Conservation (phyloP, 2,329 filamentous ascomycete genomes). For the Graphium sp. region DNA sequence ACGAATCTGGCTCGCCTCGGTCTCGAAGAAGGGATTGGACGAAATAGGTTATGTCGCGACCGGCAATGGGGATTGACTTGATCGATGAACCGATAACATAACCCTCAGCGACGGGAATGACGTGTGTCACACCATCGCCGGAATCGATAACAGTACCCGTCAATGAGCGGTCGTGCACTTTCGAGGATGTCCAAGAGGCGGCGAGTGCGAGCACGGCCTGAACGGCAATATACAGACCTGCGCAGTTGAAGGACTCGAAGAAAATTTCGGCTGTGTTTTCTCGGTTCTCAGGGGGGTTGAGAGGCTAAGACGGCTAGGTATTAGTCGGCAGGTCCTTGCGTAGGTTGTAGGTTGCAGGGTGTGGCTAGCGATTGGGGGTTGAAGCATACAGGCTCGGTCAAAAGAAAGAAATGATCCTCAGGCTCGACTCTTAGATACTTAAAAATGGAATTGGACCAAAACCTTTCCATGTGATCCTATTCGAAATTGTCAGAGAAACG, state of each 20-base stretch:
- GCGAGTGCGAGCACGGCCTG: slow-evolving; percentile 93
- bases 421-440: slow-evolving; percentile 97
- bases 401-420: slow-evolving; percentile 95
- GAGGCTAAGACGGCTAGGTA: slow-evolving; percentile 38
- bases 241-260: slow-evolving; percentile 99
- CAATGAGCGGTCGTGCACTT: slow-evolving; percentile 87
- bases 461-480: slow-evolving; percentile 96
- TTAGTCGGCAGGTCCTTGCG: too few relatives aligned
- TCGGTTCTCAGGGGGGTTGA: slow-evolving; percentile 96
- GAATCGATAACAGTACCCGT: slow-evolving; percentile 98
- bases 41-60: slow-evolving; percentile 97
- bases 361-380: background rate
- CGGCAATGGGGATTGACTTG: slow-evolving; percentile 96
- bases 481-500: slow-evolving; percentile 4
- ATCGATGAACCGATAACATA: slow-evolving; percentile 99
- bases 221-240: slow-evolving; percentile 95
- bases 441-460: slow-evolving; percentile 99
- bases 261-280: slow-evolving; percentile 99
- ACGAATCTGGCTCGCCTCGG: slow-evolving; percentile 90
- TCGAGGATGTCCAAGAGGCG: slow-evolving; percentile 96
- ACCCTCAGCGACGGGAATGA: slow-evolving; percentile 94
- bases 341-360: too few relatives aligned
- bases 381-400: slow-evolving; percentile 75
- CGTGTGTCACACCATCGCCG: slow-evolving; percentile 95
- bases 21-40: slow-evolving; percentile 92